Percentiles rank a stretch among this genome's conserved stretches.
Evolutionary conservation across 768 basidiomycete species (phyloP).

Genomic region (Trametes cingulata): DNA sequence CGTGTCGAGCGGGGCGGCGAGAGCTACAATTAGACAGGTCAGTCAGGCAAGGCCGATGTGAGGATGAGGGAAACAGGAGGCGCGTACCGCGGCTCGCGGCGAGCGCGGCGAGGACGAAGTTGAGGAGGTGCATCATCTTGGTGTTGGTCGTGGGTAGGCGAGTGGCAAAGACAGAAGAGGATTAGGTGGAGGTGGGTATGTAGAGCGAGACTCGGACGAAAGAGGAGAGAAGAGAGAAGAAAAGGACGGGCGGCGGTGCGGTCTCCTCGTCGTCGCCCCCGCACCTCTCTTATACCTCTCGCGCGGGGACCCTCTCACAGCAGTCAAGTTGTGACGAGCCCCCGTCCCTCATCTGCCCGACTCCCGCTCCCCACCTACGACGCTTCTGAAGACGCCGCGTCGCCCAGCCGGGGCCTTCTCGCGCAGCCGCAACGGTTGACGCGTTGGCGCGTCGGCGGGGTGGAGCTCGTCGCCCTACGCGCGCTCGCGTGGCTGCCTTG

Average conservation of each 20-base stretch:
- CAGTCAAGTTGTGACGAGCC: no score
- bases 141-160: no score
- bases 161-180: background rate
- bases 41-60: background rate
- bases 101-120: constrained; percentile 7
- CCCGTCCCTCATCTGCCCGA: no score
- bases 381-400: no score
- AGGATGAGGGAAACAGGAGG: background rate
- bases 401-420: no score
- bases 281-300: background rate
- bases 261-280: background rate
- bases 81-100: constrained; percentile 1
- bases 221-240: background rate
- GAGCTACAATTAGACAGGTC: background rate
- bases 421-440: no score
- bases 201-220: background rate
- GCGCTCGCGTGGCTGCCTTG: no score
- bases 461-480: no score
- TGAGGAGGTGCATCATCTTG: constrained; percentile 9
- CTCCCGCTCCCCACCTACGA: no score
- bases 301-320: no score
- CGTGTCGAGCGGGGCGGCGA: background rate
- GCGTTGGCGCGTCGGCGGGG: no score
- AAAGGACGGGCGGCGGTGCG: background rate
- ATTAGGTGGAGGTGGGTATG: background rate